These are phyloP conservation scores for Neurospora terricola DNA, from an alignment of 495 filamentous ascomycete genomes.

Conservation along the genomic window DNA sequence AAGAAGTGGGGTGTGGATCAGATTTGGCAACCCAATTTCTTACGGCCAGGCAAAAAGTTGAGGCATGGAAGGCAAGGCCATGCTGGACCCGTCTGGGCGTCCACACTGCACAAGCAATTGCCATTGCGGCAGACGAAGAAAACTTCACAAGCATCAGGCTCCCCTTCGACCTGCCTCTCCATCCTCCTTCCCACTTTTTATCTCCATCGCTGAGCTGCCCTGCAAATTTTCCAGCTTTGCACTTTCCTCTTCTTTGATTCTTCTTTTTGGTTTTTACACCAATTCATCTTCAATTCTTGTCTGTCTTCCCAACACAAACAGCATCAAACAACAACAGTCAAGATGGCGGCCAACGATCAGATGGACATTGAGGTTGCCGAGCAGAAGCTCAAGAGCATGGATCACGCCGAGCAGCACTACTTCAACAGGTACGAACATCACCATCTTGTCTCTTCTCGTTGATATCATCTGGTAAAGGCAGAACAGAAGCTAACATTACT, in stretches of 20 bases:
- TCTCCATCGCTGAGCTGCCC: neutral
- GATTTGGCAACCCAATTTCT: constrained; percentile 11
- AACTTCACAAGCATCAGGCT: neutral
- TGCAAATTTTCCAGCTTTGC: constrained; percentile 1
- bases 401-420: constrained; percentile 89
- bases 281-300: neutral
- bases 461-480: neutral
- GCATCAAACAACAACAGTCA: constrained; percentile 4
- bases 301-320: neutral
- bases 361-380: constrained; percentile 42
- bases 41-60: constrained; percentile 1
- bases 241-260: neutral
- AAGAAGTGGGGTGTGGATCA: neutral
- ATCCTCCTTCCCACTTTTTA: neutral
- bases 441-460: neutral
- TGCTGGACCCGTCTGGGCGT: neutral
- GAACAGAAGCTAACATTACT: constrained; percentile 6
- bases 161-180: neutral
- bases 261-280: neutral
- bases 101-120: neutral
- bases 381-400: constrained; percentile 50
- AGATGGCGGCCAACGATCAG: constrained; percentile 26
- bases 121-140: constrained; percentile 1
- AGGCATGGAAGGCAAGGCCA: constrained; percentile 1
- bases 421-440: constrained; percentile 70